A percentile compares a stretch with the other conserved stretches of the same genome.
Evolutionary conservation across 2,329 filamentous ascomycete genomes (phyloP).

Genomic region (Periconia macrospinosa): DNA sequence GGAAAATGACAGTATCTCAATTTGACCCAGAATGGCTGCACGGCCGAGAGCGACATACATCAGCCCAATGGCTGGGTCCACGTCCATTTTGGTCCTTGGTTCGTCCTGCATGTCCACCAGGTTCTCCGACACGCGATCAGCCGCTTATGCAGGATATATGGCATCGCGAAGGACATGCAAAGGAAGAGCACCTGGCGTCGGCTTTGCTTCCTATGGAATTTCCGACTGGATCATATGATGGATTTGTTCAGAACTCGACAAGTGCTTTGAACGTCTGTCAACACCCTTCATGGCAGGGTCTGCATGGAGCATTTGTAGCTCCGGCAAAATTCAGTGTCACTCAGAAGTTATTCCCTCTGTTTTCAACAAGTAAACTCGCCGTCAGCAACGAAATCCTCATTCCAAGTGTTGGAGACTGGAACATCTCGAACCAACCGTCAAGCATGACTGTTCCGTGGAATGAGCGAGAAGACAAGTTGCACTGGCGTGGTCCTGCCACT

Average conservation of each 20-base stretch:
- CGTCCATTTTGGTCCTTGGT: slow-evolving; percentile 49
- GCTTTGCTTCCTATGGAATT: slow-evolving; percentile 34
- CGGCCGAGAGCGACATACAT: slow-evolving; percentile 19
- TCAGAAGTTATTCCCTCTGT: slow-evolving; percentile 52
- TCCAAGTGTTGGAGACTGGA: slow-evolving; percentile 48
- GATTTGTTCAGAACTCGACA: slow-evolving; percentile 53
- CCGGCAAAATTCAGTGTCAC: slow-evolving; percentile 48
- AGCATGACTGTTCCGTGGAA: slow-evolving; percentile 39
- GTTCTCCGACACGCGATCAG: slow-evolving; percentile 34
- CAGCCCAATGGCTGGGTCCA: slow-evolving; percentile 26
- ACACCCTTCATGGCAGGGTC: slow-evolving; percentile 46
- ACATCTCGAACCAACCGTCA: slow-evolving; percentile 32
- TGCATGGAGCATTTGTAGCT: slow-evolving; percentile 54
- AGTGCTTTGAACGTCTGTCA: slow-evolving; percentile 46
- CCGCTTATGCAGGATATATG: slow-evolving; percentile 42
- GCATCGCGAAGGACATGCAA: slow-evolving; percentile 32
- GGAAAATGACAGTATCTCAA: slow-evolving; percentile 1
- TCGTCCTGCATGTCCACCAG: slow-evolving; percentile 45
- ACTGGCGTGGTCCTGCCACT: slow-evolving; percentile 54
- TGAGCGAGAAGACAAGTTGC: slow-evolving; percentile 43
- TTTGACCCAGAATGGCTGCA: slow-evolving; percentile 35
- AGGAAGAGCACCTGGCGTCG: slow-evolving; percentile 39
- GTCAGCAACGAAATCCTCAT: slow-evolving; percentile 56
- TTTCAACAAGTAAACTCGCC: slow-evolving; percentile 51
- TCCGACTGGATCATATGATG: slow-evolving; percentile 40